Percentiles rank a stretch among this genome's conserved stretches.
phyloP scores from a whole-genome alignment of 192 early-diverging fungal genomes.

The Dimargaris verticillata region DNA sequence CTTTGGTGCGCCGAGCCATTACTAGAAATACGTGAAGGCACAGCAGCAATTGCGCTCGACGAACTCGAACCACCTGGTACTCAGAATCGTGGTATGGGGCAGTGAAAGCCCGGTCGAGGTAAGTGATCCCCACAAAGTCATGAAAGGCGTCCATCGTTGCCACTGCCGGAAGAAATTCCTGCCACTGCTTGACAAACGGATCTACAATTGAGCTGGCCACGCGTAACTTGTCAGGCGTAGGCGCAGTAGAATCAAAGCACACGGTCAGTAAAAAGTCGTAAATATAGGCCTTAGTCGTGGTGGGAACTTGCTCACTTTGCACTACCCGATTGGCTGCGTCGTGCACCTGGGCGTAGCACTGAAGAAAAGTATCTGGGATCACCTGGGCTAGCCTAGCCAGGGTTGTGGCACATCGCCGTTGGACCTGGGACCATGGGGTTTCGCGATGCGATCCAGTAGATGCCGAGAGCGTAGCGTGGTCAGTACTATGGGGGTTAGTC shows the following conservation, averaged over 20 bases:
- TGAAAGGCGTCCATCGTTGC: not conserved
- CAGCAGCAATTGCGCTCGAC: not conserved
- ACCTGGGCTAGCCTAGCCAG: slow-evolving; percentile 1
- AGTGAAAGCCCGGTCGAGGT: not conserved
- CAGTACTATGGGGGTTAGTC: not conserved
- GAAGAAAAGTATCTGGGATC: slow-evolving; percentile 6
- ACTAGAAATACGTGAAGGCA: not conserved
- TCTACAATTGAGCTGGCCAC: not conserved
- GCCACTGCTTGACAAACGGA: not conserved
- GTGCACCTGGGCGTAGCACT: slow-evolving; percentile 5
- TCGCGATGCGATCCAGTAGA: not conserved
- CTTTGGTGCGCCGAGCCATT: slow-evolving; percentile 5
- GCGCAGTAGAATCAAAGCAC: slow-evolving; percentile 7
- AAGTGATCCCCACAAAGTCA: not conserved
- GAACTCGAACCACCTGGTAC: not conserved
- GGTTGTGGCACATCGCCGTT: slow-evolving; percentile 9
- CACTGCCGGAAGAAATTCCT: not conserved
- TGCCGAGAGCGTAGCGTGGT: not conserved
- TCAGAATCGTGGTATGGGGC: not conserved
- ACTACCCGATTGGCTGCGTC: not conserved
- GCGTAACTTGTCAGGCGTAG: not conserved
- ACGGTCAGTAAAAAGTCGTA: slow-evolving; percentile 10
- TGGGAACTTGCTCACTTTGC: not conserved
- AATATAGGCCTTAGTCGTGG: slow-evolving; percentile 1
- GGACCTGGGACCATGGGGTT: not conserved